A percentile compares a stretch with the other conserved stretches of the same genome.
These are phyloP conservation scores for Colletotrichum cuscutae DNA, from an alignment of 2,329 filamentous ascomycete genomes.

Conservation along the genomic window DNA sequence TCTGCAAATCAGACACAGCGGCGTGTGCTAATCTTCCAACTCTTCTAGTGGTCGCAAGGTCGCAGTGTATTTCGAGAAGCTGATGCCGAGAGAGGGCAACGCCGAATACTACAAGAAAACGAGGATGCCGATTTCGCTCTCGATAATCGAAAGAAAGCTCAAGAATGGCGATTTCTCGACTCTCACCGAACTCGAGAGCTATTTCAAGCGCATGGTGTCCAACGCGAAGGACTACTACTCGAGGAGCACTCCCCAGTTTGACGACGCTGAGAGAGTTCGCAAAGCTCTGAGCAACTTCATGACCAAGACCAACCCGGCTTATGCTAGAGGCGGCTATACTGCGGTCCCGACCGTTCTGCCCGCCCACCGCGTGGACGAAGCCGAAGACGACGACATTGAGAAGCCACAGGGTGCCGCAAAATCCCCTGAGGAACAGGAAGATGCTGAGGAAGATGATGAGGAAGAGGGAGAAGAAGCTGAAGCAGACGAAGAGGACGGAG, in stretches of 20 bases:
- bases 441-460: slow-evolving; percentile 42
- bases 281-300: slow-evolving; percentile 91
- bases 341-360: slow-evolving; percentile 80
- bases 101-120: slow-evolving; percentile 83
- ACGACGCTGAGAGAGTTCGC: slow-evolving; percentile 86
- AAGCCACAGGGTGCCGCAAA: slow-evolving; percentile 28
- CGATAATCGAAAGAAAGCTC: slow-evolving; percentile 81
- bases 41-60: slow-evolving; percentile 74
- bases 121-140: slow-evolving; percentile 81
- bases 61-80: slow-evolving; percentile 78
- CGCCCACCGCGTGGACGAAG: slow-evolving; percentile 50
- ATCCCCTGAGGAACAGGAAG: slow-evolving; percentile 41
- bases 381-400: slow-evolving; percentile 31
- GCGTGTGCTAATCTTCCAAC: slow-evolving; percentile 9
- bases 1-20: background rate
- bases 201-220: slow-evolving; percentile 86
- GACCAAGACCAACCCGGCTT: slow-evolving; percentile 87
- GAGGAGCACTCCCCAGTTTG: slow-evolving; percentile 76
- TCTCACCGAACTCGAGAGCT: slow-evolving; percentile 81
- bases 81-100: slow-evolving; percentile 72
- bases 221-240: slow-evolving; percentile 89
- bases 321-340: slow-evolving; percentile 72
- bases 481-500: slow-evolving; percentile 41
- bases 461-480: slow-evolving; percentile 39
- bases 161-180: slow-evolving; percentile 74